Evolutionary conservation across 2,329 filamentous ascomycete species (phyloP).

Genomic region (Cryoendolithus antarcticus): DNA sequence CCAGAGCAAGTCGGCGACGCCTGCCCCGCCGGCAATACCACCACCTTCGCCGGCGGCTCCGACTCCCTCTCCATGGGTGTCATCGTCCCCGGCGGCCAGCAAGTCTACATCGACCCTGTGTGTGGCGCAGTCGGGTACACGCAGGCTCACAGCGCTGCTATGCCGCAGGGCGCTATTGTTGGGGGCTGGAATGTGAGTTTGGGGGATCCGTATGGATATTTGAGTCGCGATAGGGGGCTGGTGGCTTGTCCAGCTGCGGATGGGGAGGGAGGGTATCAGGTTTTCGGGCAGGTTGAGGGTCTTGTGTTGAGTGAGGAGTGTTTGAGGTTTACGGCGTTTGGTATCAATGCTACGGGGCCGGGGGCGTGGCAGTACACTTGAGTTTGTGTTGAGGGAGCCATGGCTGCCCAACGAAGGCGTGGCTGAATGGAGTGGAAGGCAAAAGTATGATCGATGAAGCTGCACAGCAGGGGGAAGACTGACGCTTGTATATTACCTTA

Average conservation of each 20-base stretch:
- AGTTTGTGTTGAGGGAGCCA: background rate
- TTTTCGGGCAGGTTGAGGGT: conserved; percentile 11
- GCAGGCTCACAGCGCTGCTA: conserved; percentile 13
- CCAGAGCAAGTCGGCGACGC: conserved; percentile 11
- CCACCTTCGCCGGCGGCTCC: conserved; percentile 8
- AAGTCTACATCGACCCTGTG: conserved; percentile 19
- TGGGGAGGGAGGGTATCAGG: conserved; percentile 8
- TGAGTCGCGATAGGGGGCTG: conserved; percentile 10
- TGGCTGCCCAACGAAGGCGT: too few relatives aligned
- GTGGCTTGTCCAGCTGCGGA: conserved; percentile 9
- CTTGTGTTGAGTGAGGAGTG: conserved; percentile 9
- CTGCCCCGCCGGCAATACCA: conserved; percentile 15
- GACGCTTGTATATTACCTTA: too few relatives aligned
- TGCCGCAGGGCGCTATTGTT: conserved; percentile 15
- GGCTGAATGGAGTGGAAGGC: too few relatives aligned
- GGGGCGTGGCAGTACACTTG: conserved; percentile 18
- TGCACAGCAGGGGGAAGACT: too few relatives aligned
- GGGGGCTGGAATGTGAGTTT: conserved; percentile 13
- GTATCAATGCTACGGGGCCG: conserved; percentile 8
- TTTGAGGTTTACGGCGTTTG: conserved; percentile 10
- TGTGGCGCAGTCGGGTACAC: conserved; percentile 21
- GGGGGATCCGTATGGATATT: conserved; percentile 9
- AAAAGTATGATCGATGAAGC: too few relatives aligned
- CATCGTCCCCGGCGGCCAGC: conserved; percentile 19
- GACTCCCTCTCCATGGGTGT: conserved; percentile 12